phyloP scores from a whole-genome alignment of 2,329 filamentous ascomycete species.

The Aspergillus hortae region DNA sequence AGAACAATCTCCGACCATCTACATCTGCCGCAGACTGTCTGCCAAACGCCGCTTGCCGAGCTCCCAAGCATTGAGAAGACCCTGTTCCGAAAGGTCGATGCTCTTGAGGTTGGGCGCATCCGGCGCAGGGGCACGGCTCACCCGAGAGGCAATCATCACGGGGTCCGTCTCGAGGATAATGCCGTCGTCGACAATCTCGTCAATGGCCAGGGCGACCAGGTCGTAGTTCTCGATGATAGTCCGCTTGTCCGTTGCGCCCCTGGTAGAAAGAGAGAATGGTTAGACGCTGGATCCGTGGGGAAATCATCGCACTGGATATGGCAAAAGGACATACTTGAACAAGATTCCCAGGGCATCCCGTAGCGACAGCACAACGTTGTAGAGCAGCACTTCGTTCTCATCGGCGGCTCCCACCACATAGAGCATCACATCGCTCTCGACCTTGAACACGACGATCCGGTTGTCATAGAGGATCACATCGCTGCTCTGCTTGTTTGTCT shows the following conservation, averaged over 20 bases:
- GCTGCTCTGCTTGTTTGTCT: conserved; percentile 91
- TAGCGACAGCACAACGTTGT: conserved; percentile 89
- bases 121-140: conserved; percentile 85
- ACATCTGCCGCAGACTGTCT: conserved; percentile 72
- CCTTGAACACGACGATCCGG: conserved; percentile 94
- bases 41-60: conserved; percentile 89
- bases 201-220: conserved; percentile 85
- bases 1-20: conserved; percentile 10
- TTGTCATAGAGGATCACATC: conserved; percentile 98
- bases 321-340: conserved; percentile 66
- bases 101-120: conserved; percentile 85
- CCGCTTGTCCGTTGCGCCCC: conserved; percentile 93
- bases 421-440: conserved; percentile 93
- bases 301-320: not conserved
- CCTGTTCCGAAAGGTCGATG: conserved; percentile 93
- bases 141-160: conserved; percentile 85
- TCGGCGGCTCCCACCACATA: conserved; percentile 89
- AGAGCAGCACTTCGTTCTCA: conserved; percentile 95
- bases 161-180: conserved; percentile 97
- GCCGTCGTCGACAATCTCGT: conserved; percentile 92
- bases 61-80: conserved; percentile 88
- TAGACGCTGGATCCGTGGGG: conserved; percentile 6
- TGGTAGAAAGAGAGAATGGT: conserved; percentile 36
- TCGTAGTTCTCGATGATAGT: conserved; percentile 99
- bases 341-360: conserved; percentile 85